Percentiles rank a stretch among this genome's conserved stretches.
Conservation (phyloP, 129 eudicot species). For the Tanacetum coccineum region DNA sequence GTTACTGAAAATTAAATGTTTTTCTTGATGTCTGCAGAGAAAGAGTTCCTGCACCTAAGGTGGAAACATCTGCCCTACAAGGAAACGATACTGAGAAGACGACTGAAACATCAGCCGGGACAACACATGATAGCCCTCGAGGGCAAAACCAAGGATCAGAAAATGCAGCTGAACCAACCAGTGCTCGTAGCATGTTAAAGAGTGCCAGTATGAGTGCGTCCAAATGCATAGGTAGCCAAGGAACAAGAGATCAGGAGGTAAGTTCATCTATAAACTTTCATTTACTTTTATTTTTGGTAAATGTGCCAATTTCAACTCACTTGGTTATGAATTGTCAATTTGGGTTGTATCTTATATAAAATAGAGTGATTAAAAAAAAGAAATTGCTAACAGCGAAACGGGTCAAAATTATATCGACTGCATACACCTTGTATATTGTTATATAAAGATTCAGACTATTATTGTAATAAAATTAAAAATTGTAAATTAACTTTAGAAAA, state of each 20-base stretch:
- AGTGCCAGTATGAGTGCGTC: conserved; percentile 98
- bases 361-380: not conserved
- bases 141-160: conserved; percentile 28
- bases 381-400: no score
- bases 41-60: conserved; percentile 83
- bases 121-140: conserved; percentile 62
- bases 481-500: no score
- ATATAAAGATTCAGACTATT: no score
- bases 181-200: conserved; percentile 85
- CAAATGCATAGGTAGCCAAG: conserved; percentile 63
- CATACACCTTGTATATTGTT: no score
- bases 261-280: not conserved
- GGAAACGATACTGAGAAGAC: conserved; percentile 44
- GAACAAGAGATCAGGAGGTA: conserved; percentile 59
- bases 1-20: conserved; percentile 5
- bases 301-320: no score
- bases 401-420: no score
- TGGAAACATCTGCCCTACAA: conserved; percentile 30
- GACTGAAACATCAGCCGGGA: conserved; percentile 38
- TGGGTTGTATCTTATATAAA: no score
- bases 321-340: no score
- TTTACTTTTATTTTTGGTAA: not conserved
- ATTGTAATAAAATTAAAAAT: no score
- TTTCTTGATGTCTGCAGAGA: conserved; percentile 35
- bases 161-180: conserved; percentile 28